Evolutionary conservation across 164 flowering plant species (phyloP).

Genomic region (Vitis labrusca): DNA sequence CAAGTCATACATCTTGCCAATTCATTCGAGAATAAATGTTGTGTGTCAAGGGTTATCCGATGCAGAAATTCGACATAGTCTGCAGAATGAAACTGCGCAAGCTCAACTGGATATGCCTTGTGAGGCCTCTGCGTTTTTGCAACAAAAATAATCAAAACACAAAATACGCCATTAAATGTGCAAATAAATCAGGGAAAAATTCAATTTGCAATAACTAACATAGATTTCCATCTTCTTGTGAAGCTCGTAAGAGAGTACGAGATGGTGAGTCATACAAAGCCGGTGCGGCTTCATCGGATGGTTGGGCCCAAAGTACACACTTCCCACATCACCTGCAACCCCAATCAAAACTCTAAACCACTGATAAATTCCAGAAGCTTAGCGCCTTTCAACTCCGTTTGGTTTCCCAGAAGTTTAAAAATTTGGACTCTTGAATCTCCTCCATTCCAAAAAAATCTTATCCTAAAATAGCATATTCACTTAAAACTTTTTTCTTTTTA

Average conservation of each 20-base stretch:
- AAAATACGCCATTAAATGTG: too few relatives aligned
- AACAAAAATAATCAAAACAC: not conserved
- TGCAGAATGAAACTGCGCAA: conserved; percentile 94
- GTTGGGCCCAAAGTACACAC: conserved; percentile 92
- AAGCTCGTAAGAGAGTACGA: conserved; percentile 85
- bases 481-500: too few relatives aligned
- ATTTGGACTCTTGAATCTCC: too few relatives aligned
- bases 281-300: conserved; percentile 99
- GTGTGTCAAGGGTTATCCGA: conserved; percentile 83
- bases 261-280: conserved; percentile 98
- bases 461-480: too few relatives aligned
- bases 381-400: not conserved
- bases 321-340: conserved; percentile 94
- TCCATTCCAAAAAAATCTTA: too few relatives aligned
- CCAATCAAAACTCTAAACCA: not conserved
- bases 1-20: conserved; percentile 69
- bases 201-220: conserved; percentile 39
- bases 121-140: conserved; percentile 78
- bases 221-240: conserved; percentile 98
- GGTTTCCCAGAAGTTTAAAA: too few relatives aligned
- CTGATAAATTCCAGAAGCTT: not conserved
- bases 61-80: conserved; percentile 93
- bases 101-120: conserved; percentile 95
- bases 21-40: conserved; percentile 63
- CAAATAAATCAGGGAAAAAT: not conserved